Evolutionary conservation across 805 yeast genomes (phyloP), one percentile per base, ranked within the genome.

Genomic region (Cyberlindnera nakhonratchasimensis): DNA sequence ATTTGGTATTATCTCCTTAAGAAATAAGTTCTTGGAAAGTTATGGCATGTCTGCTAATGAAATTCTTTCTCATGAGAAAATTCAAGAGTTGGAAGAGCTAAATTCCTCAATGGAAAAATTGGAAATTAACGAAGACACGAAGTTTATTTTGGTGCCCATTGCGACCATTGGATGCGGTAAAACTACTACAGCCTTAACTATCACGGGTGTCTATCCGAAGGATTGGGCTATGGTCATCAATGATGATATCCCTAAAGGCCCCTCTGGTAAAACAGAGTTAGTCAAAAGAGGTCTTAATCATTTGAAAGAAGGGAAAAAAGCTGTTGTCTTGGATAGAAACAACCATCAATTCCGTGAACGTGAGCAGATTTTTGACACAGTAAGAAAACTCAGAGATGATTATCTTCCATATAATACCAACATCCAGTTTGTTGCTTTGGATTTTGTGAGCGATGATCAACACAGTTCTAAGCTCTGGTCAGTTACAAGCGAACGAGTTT

Each of bases 131-230:
- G 62, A 60, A 34, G 43, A 62, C 2, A 66, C 70, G 4, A 81
- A 80, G 51, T 83, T 77, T 57, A 73, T 86, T 0, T 55, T 93
- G 3, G 75, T 88, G 1, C 91, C 98, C 1, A 78, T 90, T 3
- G 89, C 97, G 0, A 88, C 96, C 0, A 76, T 91, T 39, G 98
- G 98, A 0, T 87, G 96, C 62, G 99, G 99, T 7, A 93, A 93
- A 58, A 89, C 97, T 0, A 88, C 97, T 0, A 75, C 86, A 0
- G 77, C 86, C 6, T 58, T 77, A 26, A 80, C 90, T 0, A 65
- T 93, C 30, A 47, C 55, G 0, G 55, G 69, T 9, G 60, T 90
- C 9, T 80, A 69, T 42, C 80, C 82, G 1, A 51, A 57, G 1
- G 57, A 65, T 0, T 83, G 95, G 82, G 82, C 75, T 0, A 85